Base-by-base conservation (phyloP, 2,329 filamentous ascomycete species). In the Monilinia fructigena region DNA sequence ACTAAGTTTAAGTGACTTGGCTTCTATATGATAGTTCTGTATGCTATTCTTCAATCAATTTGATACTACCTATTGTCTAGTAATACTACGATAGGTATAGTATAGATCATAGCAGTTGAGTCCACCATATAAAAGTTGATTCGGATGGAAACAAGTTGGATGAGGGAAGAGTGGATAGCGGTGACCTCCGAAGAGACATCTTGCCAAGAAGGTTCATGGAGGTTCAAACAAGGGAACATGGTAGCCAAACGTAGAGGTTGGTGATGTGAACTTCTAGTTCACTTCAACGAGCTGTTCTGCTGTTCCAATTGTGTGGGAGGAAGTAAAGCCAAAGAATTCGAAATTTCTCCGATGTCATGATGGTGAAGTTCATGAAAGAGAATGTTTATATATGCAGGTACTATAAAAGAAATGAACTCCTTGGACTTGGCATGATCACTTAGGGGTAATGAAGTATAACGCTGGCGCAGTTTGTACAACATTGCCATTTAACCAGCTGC, bases 171-270 rank as follows among this genome's bases (percentile, higher is more conserved):
- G 48, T 63, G 18, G 45, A 47, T 7, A 20, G 7, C 45, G 20
- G 45, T 20, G 45, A 47, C 12, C 56, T 23, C 59, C 68, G 69
- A 70, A 73, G 52, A 58, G 63, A 42, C 38, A 55, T 55, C 35
- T 23, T 23, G 38, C 47, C 58, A 61, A 61, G 58, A 26, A 10
- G 45, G 18, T 16, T 26, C 47, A 35, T 35, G 31, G 38, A 40
- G 60, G 60, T 28, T 42, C 60, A 63, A 63, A 63, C 60, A 55
- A 63, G 48, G 42, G 31, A 63, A 63, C 35, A 16, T 55, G 35
- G 35, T 45, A 28, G 40, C 60, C 18, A 63, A 63, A 63, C 60
- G 26, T 23, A 31, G 38, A 28, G 18, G 26, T 26, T 45, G 14
- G 38, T 6, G 10, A 42, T 53, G 20, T 20, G 60, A 63, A 52